Evolutionary conservation across 257 asterid species (phyloP), one percentile per base, ranked within the genome.

Genomic region (Pogostemon cablin): DNA sequence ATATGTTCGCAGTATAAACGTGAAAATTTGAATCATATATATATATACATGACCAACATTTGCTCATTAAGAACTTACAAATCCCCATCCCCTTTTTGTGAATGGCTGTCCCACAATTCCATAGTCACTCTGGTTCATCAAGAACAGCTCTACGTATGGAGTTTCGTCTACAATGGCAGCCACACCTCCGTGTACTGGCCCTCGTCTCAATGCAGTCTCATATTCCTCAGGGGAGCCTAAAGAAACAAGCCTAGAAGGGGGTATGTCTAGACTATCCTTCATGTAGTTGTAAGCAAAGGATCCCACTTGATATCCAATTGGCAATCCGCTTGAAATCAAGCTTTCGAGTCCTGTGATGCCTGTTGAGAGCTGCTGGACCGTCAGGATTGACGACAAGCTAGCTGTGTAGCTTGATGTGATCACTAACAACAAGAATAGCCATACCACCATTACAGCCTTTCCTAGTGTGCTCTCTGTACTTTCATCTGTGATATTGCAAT

Each of bases 11-110:
- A 25, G 32, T 25, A 25, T 25, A 25, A 25, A 1, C 32, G 1
- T 1, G 32, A 1, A 25, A 25, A 1, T 1, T 20, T 25, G 32
- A 25, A 25, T 25, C 32, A 25, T 25, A 25, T 25, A 25, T 25
- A 25, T 25, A 25, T 25, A 25, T 25, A 25, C 32, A 25, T 25
- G 32, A 25, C 32, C 32, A 25, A 25, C 32, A 25, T 1, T 25
- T 25, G 32, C 0, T 15, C 15, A 15, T 15, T 15, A 25, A 25
- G 10, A 69, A 80, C 96, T 85, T 72, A 88, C 96, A 25, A 88
- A 88, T 57, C 92, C 96, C 96, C 96, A 88, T 3, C 90, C 88
- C 12, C 86, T 80, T 78, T 67, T 83, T 44, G 89, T 84, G 78
- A 85, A 86, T 59, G 85, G 86, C 72, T 74, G 86, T 38, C 96